These are phyloP conservation scores for Phytophthora podocarpi DNA, from an alignment of 352 stramenopile species.

Conservation along the genomic window DNA sequence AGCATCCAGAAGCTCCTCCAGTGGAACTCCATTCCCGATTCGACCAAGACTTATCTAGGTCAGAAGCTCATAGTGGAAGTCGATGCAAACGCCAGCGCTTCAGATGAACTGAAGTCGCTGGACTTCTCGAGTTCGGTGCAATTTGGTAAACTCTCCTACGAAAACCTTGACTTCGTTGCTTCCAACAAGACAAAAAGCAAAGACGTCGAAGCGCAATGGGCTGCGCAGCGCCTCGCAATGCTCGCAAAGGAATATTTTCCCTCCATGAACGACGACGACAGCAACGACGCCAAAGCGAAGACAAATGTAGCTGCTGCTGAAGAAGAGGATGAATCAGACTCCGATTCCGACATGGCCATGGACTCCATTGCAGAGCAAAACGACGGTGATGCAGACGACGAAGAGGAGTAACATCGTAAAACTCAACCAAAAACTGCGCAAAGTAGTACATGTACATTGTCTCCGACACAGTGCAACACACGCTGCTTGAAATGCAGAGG, in stretches of 20 bases:
- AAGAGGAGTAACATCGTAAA: conserved; percentile 17
- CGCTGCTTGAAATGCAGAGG: conserved; percentile 17
- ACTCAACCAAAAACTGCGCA: no score
- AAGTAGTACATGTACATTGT: conserved; percentile 18
- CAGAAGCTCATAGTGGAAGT: conserved; percentile 80
- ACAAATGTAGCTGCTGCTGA: conserved; percentile 18
- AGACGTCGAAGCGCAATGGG: conserved; percentile 65
- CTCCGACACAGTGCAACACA: conserved; percentile 16
- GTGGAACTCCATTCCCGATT: conserved; percentile 77
- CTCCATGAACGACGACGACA: conserved; percentile 38
- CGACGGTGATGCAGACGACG: conserved; percentile 12
- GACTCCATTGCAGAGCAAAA: conserved; percentile 25
- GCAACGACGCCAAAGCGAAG: conserved; percentile 18
- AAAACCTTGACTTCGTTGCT: conserved; percentile 69
- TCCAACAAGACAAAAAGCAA: conserved; percentile 59
- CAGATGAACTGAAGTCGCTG: conserved; percentile 64
- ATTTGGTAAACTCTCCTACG: conserved; percentile 67
- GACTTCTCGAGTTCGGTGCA: conserved; percentile 49
- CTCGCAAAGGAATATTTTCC: conserved; percentile 77
- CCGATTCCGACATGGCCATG: conserved; percentile 42
- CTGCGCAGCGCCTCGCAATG: conserved; percentile 52
- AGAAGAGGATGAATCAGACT: conserved; percentile 38
- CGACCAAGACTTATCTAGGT: conserved; percentile 72
- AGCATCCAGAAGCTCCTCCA: conserved; percentile 69
- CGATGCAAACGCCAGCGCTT: conserved; percentile 36